Evolutionary conservation across 1,139 yeast genomes (phyloP).

Genomic region (Wickerhamomyces sp.): DNA sequence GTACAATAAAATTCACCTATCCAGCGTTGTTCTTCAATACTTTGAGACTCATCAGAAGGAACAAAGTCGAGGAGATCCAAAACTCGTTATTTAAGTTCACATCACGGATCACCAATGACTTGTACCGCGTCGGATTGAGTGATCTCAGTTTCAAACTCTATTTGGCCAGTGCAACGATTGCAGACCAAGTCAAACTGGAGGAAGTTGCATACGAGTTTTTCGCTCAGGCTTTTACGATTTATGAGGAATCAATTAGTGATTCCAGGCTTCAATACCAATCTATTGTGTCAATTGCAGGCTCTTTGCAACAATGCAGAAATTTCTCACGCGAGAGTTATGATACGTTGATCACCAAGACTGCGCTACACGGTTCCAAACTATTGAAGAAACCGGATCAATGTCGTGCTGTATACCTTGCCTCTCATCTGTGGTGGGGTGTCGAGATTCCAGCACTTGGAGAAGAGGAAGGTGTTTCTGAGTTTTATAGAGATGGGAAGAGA

Average conservation of each 20-base stretch:
- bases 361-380: slow-evolving; percentile 82
- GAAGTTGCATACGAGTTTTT: slow-evolving; percentile 84
- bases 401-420: slow-evolving; percentile 79
- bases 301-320: slow-evolving; percentile 54
- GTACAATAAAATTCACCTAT: slow-evolving; percentile 59
- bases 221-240: slow-evolving; percentile 81
- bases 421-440: slow-evolving; percentile 94
- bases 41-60: slow-evolving; percentile 53
- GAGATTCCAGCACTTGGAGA: slow-evolving; percentile 48
- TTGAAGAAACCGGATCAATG: slow-evolving; percentile 94
- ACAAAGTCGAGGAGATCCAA: slow-evolving; percentile 24
- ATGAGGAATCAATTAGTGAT: slow-evolving; percentile 74
- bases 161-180: slow-evolving; percentile 55
- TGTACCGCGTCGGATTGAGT: slow-evolving; percentile 49
- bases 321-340: slow-evolving; percentile 55
- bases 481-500: slow-evolving; percentile 51
- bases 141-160: slow-evolving; percentile 42
- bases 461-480: slow-evolving; percentile 37
- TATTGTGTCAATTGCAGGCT: slow-evolving; percentile 50
- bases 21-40: slow-evolving; percentile 67
- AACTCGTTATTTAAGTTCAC: slow-evolving; percentile 62
- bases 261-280: slow-evolving; percentile 56
- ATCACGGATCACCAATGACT: slow-evolving; percentile 66
- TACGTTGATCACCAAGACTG: slow-evolving; percentile 74
- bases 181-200: slow-evolving; percentile 64